phyloP scores from a whole-genome alignment of 345 rosid species.

The Xanthoceras sorbifolium region DNA sequence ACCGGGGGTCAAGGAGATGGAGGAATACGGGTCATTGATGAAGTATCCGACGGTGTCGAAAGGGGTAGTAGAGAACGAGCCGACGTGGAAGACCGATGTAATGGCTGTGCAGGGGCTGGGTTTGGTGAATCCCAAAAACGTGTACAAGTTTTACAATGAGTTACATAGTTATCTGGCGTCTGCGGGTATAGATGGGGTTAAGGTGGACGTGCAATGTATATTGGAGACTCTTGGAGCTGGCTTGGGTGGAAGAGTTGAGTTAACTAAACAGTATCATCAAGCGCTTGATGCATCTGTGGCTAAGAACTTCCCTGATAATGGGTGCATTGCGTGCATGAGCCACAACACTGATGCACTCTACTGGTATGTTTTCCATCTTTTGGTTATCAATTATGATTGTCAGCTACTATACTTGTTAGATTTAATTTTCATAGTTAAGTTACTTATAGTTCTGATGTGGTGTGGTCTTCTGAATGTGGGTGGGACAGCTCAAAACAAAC shows the following conservation, averaged over 20 bases:
- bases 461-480: background rate
- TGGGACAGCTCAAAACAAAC: conserved; percentile 85
- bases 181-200: conserved; percentile 90
- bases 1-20: conserved; percentile 69
- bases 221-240: conserved; percentile 86
- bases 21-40: conserved; percentile 66
- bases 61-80: conserved; percentile 81
- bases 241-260: conserved; percentile 82
- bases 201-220: conserved; percentile 90
- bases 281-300: conserved; percentile 90
- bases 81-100: conserved; percentile 72
- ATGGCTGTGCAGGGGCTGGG: conserved; percentile 84
- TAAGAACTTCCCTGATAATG: conserved; percentile 78
- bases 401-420: too few species aligned
- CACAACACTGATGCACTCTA: conserved; percentile 94
- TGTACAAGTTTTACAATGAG: conserved; percentile 68
- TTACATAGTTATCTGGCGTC: conserved; percentile 77
- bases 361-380: conserved; percentile 62
- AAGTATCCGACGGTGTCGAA: conserved; percentile 66
- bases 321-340: conserved; percentile 96
- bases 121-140: conserved; percentile 71
- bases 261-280: conserved; percentile 82
- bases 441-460: conserved; percentile 9
- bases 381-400: background rate
- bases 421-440: background rate